Base-by-base conservation (phyloP, 495 filamentous ascomycete species). In the Xylaria longipes region DNA sequence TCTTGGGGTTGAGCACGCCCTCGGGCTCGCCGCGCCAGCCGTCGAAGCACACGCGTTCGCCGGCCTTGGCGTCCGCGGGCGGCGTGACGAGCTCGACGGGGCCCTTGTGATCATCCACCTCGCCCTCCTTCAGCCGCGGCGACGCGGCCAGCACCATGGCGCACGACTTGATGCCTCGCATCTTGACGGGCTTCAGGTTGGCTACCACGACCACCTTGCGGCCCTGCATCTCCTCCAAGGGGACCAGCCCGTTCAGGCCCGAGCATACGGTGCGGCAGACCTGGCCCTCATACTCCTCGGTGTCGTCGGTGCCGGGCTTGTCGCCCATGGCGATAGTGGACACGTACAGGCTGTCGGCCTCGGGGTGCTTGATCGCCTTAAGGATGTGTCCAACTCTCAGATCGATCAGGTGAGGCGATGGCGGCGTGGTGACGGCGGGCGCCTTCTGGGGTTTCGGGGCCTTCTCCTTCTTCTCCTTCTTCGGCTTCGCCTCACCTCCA, bases 61-160 rank as follows among this genome's bases (percentile, higher is more conserved):
- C 96, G 41, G 94, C 92, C 71, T 87, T 84, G 27, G 93, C 88
- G 60, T 88, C 94, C n/a, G 83, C 85, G 2, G 97, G 96, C 2
- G 96, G 96, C 66, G 83, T 91, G 39, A 98, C 95, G 43, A 99
- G 88, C 85, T 99, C 96, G 70, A 99, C 93, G 33, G 94, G 94
- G 5, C 95, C 94, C 74, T 89, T 91, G 84, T 97, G 95, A 68
- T 91, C 87, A 77, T 97, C 95, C 54, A 86, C 92, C 73, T 89
- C 92, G 33, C 93, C 95, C 76, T 95, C 92, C 76, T 85, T 84
- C 41, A 92, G 82, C 61, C 88, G 84, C 15, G 95, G 96, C 15
- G 95, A 98, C 20, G 96, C 96, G 20, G 97, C 97, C 33, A 99
- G 86, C 15, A 99, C 96, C 97, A 99, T 98, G 69, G 96, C 96